Evolutionary conservation across 495 filamentous ascomycete genomes (phyloP).

Genomic region (Aspergillus asperescens): DNA sequence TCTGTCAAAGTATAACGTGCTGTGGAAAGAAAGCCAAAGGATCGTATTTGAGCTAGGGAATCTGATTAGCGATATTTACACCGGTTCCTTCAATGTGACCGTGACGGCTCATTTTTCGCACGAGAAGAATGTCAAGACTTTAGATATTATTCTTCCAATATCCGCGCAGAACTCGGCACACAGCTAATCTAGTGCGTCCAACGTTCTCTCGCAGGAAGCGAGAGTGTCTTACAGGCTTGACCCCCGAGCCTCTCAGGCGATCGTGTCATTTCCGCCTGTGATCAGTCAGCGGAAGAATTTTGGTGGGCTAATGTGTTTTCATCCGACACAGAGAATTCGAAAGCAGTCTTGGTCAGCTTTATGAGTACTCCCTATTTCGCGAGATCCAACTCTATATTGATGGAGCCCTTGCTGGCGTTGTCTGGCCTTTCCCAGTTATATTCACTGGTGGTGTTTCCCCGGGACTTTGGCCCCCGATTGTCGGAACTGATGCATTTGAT

Average conservation of each 20-base stretch:
- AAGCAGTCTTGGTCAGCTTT: slow-evolving; percentile 50
- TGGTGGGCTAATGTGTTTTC: slow-evolving; percentile 84
- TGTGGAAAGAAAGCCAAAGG: slow-evolving; percentile 65
- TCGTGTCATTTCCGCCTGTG: slow-evolving; percentile 75
- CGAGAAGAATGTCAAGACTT: slow-evolving; percentile 42
- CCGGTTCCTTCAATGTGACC: slow-evolving; percentile 75
- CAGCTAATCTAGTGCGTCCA: slow-evolving; percentile 61
- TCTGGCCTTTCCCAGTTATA: slow-evolving; percentile 81
- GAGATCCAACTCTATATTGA: slow-evolving; percentile 81
- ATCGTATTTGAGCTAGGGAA: slow-evolving; percentile 84
- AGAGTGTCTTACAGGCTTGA: slow-evolving; percentile 53
- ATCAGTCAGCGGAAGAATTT: slow-evolving; percentile 77
- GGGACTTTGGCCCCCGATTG: slow-evolving; percentile 76
- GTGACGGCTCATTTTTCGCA: slow-evolving; percentile 67
- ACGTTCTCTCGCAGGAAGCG: slow-evolving; percentile 60
- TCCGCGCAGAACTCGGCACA: slow-evolving; percentile 52
- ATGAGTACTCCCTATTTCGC: slow-evolving; percentile 72
- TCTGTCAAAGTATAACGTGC: slow-evolving; percentile 64
- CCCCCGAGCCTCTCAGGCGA: slow-evolving; percentile 58
- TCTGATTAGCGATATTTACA: slow-evolving; percentile 67
- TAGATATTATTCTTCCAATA: slow-evolving; percentile 69
- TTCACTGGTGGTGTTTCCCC: slow-evolving; percentile 86
- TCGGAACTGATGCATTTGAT: slow-evolving; percentile 81
- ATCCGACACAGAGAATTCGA: slow-evolving; percentile 58
- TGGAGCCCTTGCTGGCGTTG: slow-evolving; percentile 67